Evolutionary conservation across 768 basidiomycete genomes (phyloP).

Genomic region (Naematelia aurantialba): DNA sequence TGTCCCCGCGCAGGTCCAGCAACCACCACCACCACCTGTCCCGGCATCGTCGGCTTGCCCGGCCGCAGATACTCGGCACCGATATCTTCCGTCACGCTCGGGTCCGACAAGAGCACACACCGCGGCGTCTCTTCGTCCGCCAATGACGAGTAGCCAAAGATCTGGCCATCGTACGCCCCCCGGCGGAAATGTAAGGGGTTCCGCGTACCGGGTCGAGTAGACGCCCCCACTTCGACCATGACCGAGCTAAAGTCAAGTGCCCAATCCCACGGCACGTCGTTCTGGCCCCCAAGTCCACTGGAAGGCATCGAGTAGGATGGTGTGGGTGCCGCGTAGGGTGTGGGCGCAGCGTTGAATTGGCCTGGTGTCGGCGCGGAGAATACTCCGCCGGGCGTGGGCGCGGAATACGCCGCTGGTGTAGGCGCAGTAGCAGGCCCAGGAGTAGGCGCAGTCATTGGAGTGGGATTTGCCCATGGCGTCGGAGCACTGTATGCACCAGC

Average conservation of each 20-base stretch:
- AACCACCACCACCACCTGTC: slow-evolving; percentile 36
- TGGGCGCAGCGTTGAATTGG: slow-evolving; percentile 38
- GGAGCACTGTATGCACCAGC: slow-evolving; percentile 47
- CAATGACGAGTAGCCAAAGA: slow-evolving; percentile 31
- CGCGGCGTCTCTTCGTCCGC: slow-evolving; percentile 16
- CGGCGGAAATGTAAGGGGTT: slow-evolving; percentile 42
- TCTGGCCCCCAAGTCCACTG: slow-evolving; percentile 1
- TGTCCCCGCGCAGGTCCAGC: slow-evolving; percentile 31
- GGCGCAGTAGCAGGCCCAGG: slow-evolving; percentile 52
- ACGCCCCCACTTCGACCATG: slow-evolving; percentile 41
- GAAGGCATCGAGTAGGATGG: slow-evolving; percentile 19
- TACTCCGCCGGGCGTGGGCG: slow-evolving; percentile 52
- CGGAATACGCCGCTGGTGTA: slow-evolving; percentile 24
- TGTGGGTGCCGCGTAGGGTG: slow-evolving; percentile 42
- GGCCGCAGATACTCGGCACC: slow-evolving; percentile 42
- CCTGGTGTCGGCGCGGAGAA: slow-evolving; percentile 51
- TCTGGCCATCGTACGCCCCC: slow-evolving; percentile 33
- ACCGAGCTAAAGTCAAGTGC: slow-evolving; percentile 44
- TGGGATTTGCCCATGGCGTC: slow-evolving; percentile 41
- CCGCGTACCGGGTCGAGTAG: slow-evolving; percentile 19
- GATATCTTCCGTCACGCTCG: slow-evolving; percentile 29
- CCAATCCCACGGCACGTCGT: slow-evolving; percentile 42
- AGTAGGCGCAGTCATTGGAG: slow-evolving; percentile 42
- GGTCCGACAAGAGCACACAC: slow-evolving; percentile 28
- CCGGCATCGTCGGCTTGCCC: slow-evolving; percentile 31